Percentiles rank a stretch among this genome's conserved stretches.
Evolutionary conservation across 306 rosid species (phyloP).

Genomic region (Bauhinia variegata): DNA sequence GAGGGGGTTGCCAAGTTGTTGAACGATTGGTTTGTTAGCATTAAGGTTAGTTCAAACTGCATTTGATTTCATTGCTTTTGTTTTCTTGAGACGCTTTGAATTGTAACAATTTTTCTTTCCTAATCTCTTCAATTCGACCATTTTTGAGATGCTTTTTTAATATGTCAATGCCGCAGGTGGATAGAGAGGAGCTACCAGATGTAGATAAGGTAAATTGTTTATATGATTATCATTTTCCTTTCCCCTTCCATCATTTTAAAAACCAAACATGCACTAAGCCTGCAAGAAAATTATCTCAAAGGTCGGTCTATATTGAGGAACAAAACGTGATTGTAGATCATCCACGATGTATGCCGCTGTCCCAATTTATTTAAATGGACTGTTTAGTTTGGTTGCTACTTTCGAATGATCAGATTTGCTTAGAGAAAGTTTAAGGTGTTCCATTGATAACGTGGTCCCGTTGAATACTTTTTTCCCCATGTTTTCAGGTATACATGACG

Average conservation of each 20-base stretch:
- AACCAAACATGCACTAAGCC: not conserved
- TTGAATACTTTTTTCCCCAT: conserved; percentile 8
- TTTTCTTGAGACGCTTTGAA: conserved; percentile 24
- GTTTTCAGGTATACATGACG: conserved; percentile 87
- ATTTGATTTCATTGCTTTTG: not conserved
- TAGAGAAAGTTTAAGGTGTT: conserved; percentile 25
- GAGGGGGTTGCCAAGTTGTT: conserved; percentile 74
- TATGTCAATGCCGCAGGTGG: conserved; percentile 67
- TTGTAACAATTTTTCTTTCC: conserved; percentile 19
- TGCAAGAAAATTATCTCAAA: conserved; percentile 3
- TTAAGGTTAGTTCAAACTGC: conserved; percentile 60
- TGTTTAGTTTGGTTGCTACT: conserved; percentile 21
- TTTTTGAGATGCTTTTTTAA: conserved; percentile 31
- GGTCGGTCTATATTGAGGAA: conserved; percentile 1
- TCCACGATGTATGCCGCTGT: not conserved
- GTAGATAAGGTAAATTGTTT: conserved; percentile 77
- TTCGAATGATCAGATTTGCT: conserved; percentile 21
- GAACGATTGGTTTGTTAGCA: conserved; percentile 89
- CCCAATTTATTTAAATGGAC: not conserved
- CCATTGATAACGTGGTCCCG: conserved; percentile 22
- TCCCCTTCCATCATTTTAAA: no score
- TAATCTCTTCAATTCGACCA: not conserved
- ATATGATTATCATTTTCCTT: not conserved
- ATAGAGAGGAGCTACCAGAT: conserved; percentile 96
- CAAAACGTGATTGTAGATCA: not conserved